These are phyloP conservation scores for Aegilops sharonensis DNA, from an alignment of 176 grass and related monocot species.

Conservation along the genomic window DNA sequence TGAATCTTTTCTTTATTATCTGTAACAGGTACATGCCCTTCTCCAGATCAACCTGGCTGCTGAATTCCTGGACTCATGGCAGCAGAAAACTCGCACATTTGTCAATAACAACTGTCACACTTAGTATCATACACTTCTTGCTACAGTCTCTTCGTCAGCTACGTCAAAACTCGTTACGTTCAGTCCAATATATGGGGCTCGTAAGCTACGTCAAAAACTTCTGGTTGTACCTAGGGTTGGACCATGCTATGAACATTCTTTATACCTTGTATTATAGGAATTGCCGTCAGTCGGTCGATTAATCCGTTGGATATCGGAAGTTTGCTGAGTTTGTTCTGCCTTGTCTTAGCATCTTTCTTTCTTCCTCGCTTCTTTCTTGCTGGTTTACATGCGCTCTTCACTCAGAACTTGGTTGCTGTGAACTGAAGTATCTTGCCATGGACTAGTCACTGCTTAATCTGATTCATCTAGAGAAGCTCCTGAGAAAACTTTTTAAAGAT, in stretches of 20 bases:
- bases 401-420: not conserved
- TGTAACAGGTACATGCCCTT: not conserved
- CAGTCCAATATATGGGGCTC: not conserved
- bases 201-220: not conserved
- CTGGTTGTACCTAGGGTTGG: not conserved
- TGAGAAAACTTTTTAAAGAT: not conserved
- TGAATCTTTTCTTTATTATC: constrained; percentile 1
- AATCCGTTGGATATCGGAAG: not conserved
- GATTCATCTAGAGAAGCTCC: not conserved
- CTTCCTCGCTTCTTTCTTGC: not conserved
- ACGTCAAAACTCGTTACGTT: not conserved
- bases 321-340: not conserved
- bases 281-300: not conserved
- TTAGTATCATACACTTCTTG: not conserved
- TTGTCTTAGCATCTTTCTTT: not conserved
- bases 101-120: not conserved
- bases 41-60: not conserved
- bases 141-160: not conserved
- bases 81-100: not conserved
- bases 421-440: not conserved
- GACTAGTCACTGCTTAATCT: not conserved
- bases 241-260: constrained; percentile 54
- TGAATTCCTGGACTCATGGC: not conserved
- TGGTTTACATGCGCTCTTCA: constrained; percentile 25
- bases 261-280: constrained; percentile 58